Conservation (phyloP, 768 basidiomycete genomes). For the Agaricus subrufescens region DNA sequence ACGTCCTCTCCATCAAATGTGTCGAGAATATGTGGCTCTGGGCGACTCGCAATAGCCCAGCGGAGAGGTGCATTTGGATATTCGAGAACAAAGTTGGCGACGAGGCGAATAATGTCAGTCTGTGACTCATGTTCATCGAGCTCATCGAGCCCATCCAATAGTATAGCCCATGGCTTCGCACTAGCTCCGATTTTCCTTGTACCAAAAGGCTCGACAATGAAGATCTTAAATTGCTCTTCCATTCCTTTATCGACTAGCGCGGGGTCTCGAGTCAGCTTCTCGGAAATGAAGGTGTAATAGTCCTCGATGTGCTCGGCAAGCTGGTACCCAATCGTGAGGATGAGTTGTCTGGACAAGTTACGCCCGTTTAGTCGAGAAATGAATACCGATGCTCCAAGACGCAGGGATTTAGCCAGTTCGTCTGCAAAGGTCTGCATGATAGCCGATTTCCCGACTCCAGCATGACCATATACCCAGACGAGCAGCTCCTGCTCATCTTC, state of each 20-base stretch:
- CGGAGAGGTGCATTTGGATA: too few relatives aligned
- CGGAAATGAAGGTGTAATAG: background rate
- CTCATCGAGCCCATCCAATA: too few relatives aligned
- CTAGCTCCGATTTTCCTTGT: too few relatives aligned
- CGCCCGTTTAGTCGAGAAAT: background rate
- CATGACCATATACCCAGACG: constrained; percentile 5
- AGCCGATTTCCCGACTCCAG: constrained; percentile 7
- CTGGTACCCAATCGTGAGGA: constrained; percentile 1
- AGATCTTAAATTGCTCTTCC: background rate
- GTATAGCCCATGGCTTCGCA: too few relatives aligned
- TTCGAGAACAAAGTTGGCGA: too few relatives aligned
- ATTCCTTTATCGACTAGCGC: background rate
- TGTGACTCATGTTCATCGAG: too few relatives aligned
- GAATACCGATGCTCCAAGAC: constrained; percentile 2
- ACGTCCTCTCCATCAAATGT: too few relatives aligned
- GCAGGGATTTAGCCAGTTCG: background rate
- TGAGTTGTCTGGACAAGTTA: background rate
- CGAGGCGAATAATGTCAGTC: too few relatives aligned
- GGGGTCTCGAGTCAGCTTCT: background rate
- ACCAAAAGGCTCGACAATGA: too few relatives aligned
- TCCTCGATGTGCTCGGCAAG: background rate
- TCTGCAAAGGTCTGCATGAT: constrained; percentile 1
- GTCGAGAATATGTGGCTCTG: too few relatives aligned
- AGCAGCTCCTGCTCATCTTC: background rate
- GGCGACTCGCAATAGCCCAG: too few relatives aligned